These are phyloP conservation scores for Aspergillus sp. DNA, from an alignment of 2,329 filamentous ascomycete genomes.

Conservation along the genomic window DNA sequence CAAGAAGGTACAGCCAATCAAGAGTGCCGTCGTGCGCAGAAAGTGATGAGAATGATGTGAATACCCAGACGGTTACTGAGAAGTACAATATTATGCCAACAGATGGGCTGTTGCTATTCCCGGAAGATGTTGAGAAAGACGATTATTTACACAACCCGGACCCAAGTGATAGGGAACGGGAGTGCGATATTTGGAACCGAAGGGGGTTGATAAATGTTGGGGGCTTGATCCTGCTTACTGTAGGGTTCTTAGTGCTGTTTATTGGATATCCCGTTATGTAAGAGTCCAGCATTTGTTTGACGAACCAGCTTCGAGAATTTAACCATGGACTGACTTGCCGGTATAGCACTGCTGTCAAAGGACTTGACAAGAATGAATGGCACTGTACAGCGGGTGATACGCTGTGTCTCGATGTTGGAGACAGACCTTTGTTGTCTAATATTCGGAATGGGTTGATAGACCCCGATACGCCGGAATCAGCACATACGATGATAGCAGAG, in stretches of 20 bases:
- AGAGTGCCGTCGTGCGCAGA: constrained; percentile 58
- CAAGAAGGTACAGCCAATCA: constrained; percentile 46
- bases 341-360: constrained; percentile 59
- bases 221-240: constrained; percentile 58
- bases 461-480: constrained; percentile 63
- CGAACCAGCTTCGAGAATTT: background rate
- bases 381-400: constrained; percentile 40
- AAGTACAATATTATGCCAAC: constrained; percentile 73
- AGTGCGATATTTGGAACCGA: constrained; percentile 65
- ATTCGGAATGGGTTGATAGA: constrained; percentile 63
- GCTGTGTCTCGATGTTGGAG: constrained; percentile 52
- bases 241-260: constrained; percentile 65
- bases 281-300: constrained; percentile 25
- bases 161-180: constrained; percentile 60
- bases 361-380: constrained; percentile 33
- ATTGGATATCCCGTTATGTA: constrained; percentile 71
- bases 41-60: constrained; percentile 66
- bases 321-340: constrained; percentile 9
- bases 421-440: constrained; percentile 58
- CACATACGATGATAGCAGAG: constrained; percentile 54
- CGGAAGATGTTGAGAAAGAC: constrained; percentile 72
- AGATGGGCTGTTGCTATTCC: constrained; percentile 65
- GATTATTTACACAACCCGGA: constrained; percentile 72
- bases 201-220: constrained; percentile 66
- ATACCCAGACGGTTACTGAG: constrained; percentile 71